Percentiles rank a stretch among this genome's conserved stretches.
These are phyloP conservation scores for Fusarium fracticaudum DNA, from an alignment of 2,329 filamentous ascomycete species.

Conservation along the genomic window DNA sequence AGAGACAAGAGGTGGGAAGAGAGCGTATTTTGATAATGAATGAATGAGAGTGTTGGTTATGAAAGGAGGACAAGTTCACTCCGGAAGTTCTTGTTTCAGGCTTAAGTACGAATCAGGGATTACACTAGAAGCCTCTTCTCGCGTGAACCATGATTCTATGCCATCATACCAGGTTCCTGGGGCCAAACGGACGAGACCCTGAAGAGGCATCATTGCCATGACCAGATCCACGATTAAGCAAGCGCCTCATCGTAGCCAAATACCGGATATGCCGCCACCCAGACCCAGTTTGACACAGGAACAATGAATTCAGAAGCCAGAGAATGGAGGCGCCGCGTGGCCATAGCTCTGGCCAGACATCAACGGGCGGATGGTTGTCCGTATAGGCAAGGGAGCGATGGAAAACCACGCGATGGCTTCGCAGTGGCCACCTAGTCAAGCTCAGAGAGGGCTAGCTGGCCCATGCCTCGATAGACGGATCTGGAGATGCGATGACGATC, in stretches of 20 bases:
- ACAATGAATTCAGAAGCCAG: neutral
- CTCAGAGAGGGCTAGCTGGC: neutral
- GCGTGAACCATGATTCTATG: neutral
- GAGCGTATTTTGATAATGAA: neutral
- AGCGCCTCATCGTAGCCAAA: neutral
- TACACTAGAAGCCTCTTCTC: neutral
- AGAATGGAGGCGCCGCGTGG: constrained; percentile 2
- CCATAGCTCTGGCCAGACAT: neutral
- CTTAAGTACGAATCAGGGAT: constrained; percentile 19
- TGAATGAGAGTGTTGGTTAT: constrained; percentile 19
- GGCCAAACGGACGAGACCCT: constrained; percentile 18
- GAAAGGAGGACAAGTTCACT: neutral
- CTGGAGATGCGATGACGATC: neutral
- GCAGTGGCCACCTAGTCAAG: neutral
- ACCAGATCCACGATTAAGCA: neutral
- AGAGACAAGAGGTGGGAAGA: neutral
- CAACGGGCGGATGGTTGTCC: neutral
- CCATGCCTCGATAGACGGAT: constrained; percentile 2
- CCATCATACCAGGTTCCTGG: neutral
- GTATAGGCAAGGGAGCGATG: neutral
- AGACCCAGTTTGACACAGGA: constrained; percentile 5
- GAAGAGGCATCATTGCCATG: neutral
- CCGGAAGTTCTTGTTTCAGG: neutral
- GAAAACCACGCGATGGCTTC: neutral
- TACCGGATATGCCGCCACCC: constrained; percentile 10